Base-by-base conservation (phyloP, 148 eudicot species). In the Fallopia convolvulus region DNA sequence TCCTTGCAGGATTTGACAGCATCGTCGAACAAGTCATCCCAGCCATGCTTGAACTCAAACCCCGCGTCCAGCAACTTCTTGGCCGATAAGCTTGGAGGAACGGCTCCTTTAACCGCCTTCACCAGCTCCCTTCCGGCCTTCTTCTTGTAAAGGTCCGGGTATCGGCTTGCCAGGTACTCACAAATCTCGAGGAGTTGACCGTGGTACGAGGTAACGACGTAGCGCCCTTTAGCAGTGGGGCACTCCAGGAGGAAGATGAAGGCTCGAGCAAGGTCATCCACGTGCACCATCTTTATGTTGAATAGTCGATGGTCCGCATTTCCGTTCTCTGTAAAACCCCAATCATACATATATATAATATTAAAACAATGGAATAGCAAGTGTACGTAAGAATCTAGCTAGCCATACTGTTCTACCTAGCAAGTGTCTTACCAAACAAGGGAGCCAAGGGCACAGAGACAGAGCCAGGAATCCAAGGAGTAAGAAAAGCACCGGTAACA, bases 191-290 rank as follows among this genome's bases (percentile, higher is more conserved):
- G 40, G 0, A 84, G 20, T 8, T 83, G 79, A 0, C 82, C 72
- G 8, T 79, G 82, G 11, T 58, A 56, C 0, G 77, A 76, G 13
- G 86, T 79, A 46, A 86, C 84, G 72, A 88, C 81, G 72, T 83
- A 88, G 58, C 91, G 77, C 53, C 91, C 89, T 56, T 80, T 80
- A 8, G 83, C 84, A 26, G 56, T 9, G 15, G 84, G 84, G 14
- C 73, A 8, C 68, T 88, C 91, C 12, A 86, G 80, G 10, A 86
- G 79, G 63, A 77, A 82, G 30, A 88, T 82, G 30, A 86, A 84
- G 41, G 89, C 89, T 26, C 81, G 80, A 6, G 83, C 89, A 52
- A 84, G 81, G 36, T 86, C 91, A 71, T 88, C 88, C 15, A 75
- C 60, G 53, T 88, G 88, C 36, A 88, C 86, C 36, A 76, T 33